These are phyloP conservation scores for Hortaea werneckii DNA, from an alignment of 2,329 filamentous ascomycete genomes.

Conservation along the genomic window DNA sequence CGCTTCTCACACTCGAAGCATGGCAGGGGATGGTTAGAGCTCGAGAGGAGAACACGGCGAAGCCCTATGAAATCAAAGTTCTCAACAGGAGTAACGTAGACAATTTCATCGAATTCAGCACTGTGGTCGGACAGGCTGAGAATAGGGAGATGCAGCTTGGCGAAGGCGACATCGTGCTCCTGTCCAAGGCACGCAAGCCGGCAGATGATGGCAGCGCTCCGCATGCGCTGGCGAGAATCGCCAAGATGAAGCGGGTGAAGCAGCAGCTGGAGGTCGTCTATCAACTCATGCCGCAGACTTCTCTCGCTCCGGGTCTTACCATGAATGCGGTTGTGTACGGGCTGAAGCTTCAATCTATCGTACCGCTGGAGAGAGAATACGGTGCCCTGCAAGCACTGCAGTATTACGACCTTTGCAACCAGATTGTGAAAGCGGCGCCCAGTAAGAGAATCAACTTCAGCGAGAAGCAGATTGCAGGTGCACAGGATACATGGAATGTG, in stretches of 20 bases:
- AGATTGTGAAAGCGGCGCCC: constrained; percentile 80
- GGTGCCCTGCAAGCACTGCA: constrained; percentile 81
- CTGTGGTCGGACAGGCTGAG: constrained; percentile 60
- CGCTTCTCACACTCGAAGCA: constrained; percentile 80
- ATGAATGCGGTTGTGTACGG: constrained; percentile 62
- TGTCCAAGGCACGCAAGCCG: constrained; percentile 66
- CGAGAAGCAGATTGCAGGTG: constrained; percentile 57
- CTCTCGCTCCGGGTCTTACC: constrained; percentile 38
- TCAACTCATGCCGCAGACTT: constrained; percentile 54
- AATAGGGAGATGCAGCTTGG: constrained; percentile 62
- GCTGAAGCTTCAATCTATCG: constrained; percentile 83
- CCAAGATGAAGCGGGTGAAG: constrained; percentile 70
- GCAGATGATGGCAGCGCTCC: constrained; percentile 54
- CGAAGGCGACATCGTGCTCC: constrained; percentile 80
- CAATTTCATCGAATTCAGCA: constrained; percentile 84
- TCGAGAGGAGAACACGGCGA: constrained; percentile 74
- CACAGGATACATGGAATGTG: constrained; percentile 68
- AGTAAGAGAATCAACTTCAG: constrained; percentile 78
- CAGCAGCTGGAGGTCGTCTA: constrained; percentile 75
- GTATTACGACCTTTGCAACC: constrained; percentile 92
- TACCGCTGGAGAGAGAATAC: constrained; percentile 89
- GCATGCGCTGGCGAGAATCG: constrained; percentile 80
- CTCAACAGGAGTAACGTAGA: constrained; percentile 83
- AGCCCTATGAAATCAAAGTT: constrained; percentile 78
- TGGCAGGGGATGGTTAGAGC: constrained; percentile 90